Evolutionary conservation across 176 grass and related monocot genomes (phyloP).

Genomic region (Melocanna baccifera): DNA sequence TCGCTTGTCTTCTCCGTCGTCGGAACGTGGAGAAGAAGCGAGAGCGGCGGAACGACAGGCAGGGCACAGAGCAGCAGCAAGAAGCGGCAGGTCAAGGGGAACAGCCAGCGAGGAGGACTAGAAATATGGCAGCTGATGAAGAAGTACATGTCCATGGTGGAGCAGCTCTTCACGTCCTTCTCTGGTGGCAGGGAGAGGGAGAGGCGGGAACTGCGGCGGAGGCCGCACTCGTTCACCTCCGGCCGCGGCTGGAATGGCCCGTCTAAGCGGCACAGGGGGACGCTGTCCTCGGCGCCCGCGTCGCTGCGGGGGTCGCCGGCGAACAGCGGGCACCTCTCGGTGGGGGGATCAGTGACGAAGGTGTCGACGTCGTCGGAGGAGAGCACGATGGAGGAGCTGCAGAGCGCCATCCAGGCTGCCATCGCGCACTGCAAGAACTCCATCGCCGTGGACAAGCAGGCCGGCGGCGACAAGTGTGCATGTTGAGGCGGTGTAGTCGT

Average conservation of each 20-base stretch:
- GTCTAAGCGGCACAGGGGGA: conserved; percentile 7
- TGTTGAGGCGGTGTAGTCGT: neutral
- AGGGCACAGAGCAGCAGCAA: neutral
- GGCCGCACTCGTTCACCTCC: conserved; percentile 51
- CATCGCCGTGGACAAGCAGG: conserved; percentile 34
- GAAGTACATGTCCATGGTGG: conserved; percentile 57
- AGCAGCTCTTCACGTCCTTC: conserved; percentile 46
- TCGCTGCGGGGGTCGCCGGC: conserved; percentile 57
- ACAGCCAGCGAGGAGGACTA: conserved; percentile 20
- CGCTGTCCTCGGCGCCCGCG: conserved; percentile 56
- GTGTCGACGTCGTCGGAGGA: conserved; percentile 71
- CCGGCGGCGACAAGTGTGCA: neutral
- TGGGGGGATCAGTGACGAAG: conserved; percentile 32
- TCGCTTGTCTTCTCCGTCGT: conserved; percentile 48
- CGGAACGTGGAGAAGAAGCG: conserved; percentile 23
- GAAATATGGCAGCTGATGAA: conserved; percentile 44
- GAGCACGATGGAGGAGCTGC: conserved; percentile 96
- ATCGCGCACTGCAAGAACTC: conserved; percentile 98
- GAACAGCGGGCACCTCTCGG: conserved; percentile 56
- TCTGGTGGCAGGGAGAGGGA: neutral
- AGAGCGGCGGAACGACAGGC: neutral
- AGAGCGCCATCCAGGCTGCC: conserved; percentile 90
- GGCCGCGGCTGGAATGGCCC: neutral
- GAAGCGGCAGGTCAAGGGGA: conserved; percentile 3
- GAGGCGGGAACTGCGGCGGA: conserved; percentile 20